These are phyloP conservation scores for Cardamine occulta DNA, from an alignment of 345 rosid genomes.

Conservation along the genomic window DNA sequence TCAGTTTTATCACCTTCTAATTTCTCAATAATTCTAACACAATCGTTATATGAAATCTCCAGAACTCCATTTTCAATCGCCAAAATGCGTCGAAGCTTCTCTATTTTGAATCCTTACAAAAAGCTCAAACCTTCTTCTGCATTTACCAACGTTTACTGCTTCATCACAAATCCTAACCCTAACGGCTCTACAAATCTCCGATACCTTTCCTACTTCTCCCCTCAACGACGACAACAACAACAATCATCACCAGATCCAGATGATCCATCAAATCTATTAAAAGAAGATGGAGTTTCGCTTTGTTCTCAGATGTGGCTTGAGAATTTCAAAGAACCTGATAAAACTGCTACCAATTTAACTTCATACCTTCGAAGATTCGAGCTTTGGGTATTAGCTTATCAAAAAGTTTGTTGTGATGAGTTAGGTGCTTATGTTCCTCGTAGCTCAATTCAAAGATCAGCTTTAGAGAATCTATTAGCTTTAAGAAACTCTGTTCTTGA, in stretches of 20 bases:
- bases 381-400: constrained; percentile 92
- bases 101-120: constrained; percentile 40
- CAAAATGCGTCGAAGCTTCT: constrained; percentile 60
- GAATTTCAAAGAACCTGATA: constrained; percentile 58
- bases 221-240: constrained; percentile 61
- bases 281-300: constrained; percentile 91
- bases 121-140: constrained; percentile 40
- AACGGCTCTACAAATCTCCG: constrained; percentile 49
- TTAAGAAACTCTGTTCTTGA: constrained; percentile 93
- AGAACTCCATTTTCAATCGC: constrained; percentile 25
- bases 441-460: constrained; percentile 74
- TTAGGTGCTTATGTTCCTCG: constrained; percentile 88
- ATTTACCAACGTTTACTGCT: constrained; percentile 25
- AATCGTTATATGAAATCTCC: background rate
- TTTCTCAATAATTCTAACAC: background rate
- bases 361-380: constrained; percentile 80
- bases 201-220: constrained; percentile 55
- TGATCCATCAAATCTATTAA: constrained; percentile 76
- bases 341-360: constrained; percentile 59
- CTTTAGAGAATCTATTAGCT: constrained; percentile 79
- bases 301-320: constrained; percentile 98
- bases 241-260: constrained; percentile 69
- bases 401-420: constrained; percentile 88
- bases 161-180: constrained; percentile 9
- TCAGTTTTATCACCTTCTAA: background rate